Percentiles rank a stretch among this genome's conserved stretches.
Evolutionary conservation across 148 eudicot genomes (phyloP).

Genomic region (Vaccinium corymbosum): DNA sequence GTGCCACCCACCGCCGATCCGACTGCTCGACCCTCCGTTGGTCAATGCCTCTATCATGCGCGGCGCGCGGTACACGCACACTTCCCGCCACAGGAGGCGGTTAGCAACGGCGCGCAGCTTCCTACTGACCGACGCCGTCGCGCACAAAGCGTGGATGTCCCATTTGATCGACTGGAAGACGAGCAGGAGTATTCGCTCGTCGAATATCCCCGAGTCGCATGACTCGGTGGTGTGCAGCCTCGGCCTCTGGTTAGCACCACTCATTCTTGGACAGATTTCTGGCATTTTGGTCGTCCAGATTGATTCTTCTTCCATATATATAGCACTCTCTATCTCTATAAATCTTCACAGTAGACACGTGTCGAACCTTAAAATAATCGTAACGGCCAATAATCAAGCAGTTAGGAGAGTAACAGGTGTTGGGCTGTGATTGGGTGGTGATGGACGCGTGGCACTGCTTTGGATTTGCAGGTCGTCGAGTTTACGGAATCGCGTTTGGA

Average conservation of each 20-base stretch:
- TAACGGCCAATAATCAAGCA: neutral
- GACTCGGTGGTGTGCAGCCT: constrained; percentile 20
- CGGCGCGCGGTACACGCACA: constrained; percentile 58
- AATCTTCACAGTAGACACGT: neutral
- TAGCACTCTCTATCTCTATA: too few relatives aligned
- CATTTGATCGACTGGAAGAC: constrained; percentile 61
- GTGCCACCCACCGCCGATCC: constrained; percentile 72
- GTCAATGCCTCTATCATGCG: constrained; percentile 42
- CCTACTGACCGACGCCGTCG: constrained; percentile 44
- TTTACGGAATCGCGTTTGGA: neutral
- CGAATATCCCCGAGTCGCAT: constrained; percentile 39
- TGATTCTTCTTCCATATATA: neutral
- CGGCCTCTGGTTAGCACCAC: constrained; percentile 8
- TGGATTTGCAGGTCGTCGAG: neutral
- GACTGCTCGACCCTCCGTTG: constrained; percentile 27
- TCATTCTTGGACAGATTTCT: constrained; percentile 5
- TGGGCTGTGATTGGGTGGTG: neutral
- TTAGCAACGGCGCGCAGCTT: constrained; percentile 60
- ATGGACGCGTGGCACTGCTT: neutral
- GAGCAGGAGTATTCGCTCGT: constrained; percentile 51
- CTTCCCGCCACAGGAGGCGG: constrained; percentile 61
- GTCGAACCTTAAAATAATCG: neutral
- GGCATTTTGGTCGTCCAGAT: neutral
- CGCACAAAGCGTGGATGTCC: constrained; percentile 53
- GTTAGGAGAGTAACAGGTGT: neutral